Conservation (phyloP, 129 eudicot genomes). For the Pittosporum tobira region DNA sequence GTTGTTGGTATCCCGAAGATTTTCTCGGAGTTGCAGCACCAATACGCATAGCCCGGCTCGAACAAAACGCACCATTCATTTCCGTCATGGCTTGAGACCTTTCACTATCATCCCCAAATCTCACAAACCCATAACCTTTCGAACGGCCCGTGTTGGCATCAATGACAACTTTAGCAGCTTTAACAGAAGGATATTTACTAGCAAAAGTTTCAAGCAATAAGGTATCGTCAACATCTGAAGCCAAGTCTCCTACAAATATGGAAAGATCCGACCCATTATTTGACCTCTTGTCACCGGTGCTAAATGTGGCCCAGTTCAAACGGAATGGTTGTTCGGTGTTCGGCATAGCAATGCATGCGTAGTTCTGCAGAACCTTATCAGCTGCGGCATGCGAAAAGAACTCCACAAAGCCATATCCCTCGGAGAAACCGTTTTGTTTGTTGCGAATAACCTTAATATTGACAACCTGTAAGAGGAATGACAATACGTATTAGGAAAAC, state of each 20-base stretch:
- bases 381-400: slow-evolving; percentile 66
- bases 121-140: slow-evolving; percentile 84
- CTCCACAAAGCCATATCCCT: slow-evolving; percentile 90
- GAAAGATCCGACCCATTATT: slow-evolving; percentile 82
- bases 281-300: slow-evolving; percentile 82
- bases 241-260: slow-evolving; percentile 87
- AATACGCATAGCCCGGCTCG: slow-evolving; percentile 79
- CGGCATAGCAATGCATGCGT: slow-evolving; percentile 58
- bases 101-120: slow-evolving; percentile 87
- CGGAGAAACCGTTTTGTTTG: slow-evolving; percentile 74
- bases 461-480: slow-evolving; percentile 50
- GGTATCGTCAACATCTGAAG: slow-evolving; percentile 79
- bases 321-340: slow-evolving; percentile 72
- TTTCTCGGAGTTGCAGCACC: slow-evolving; percentile 89
- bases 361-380: slow-evolving; percentile 64
- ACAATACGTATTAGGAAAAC: neutral
- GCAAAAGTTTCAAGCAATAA: slow-evolving; percentile 71
- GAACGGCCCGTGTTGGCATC: slow-evolving; percentile 82
- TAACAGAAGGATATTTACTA: slow-evolving; percentile 61
- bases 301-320: slow-evolving; percentile 87
- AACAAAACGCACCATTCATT: slow-evolving; percentile 78
- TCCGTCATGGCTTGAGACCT: slow-evolving; percentile 84
- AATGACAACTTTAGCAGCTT: slow-evolving; percentile 83
- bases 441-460: slow-evolving; percentile 81
- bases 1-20: slow-evolving; percentile 72